Evolutionary conservation across 768 basidiomycete genomes (phyloP), one percentile per base, ranked within the genome.

Genomic region (Filobasidium floriforme): DNA sequence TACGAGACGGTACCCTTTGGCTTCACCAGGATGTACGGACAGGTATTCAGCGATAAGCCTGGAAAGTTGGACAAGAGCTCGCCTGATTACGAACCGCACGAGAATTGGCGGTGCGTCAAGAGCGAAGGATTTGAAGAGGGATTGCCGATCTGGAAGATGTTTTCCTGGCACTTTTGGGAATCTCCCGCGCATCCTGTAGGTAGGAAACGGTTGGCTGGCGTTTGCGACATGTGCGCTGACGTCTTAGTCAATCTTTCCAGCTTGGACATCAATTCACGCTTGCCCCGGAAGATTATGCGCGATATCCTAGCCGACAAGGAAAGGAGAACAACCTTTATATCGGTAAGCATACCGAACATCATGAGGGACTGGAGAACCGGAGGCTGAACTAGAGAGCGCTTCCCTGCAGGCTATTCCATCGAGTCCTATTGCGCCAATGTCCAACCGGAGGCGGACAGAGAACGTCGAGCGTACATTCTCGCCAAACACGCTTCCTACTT

Each of bases 101-200:
- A 62, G 10, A 60, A 41, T 43, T 68, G 63, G 57, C 67, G 72
- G 24, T 73, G 73, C 60, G 67, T 67, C 43, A 70, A 66, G 63
- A 61, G 44, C 29, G 26, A 55, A 32, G 73, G 68, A 10, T 70
- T 63, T 41, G 65, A 70, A 41, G 66, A 70, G 7, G 73, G 73
- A 1, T 67, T 73, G 1, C 73, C 73, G 10, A 22, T 72, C 6
- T 68, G 67, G 60, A 73, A 73, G 59, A 67, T 63, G 40, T 72
- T 71, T 41, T 60, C 63, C 19, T 65, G 71, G 49, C 73, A 73
- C 62, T 73, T 72, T 59, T 73, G 73, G 73, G 59, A 32, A 15
- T 59, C 66, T n/a, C 52, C 69, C 6, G 41, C 28, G 19, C 66
- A 68, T 41, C 71, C 69, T 6, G 32, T 37, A 9, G 9, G 32